Base-by-base conservation (phyloP, 139 green algal genomes). In the Gonium pectorale region DNA sequence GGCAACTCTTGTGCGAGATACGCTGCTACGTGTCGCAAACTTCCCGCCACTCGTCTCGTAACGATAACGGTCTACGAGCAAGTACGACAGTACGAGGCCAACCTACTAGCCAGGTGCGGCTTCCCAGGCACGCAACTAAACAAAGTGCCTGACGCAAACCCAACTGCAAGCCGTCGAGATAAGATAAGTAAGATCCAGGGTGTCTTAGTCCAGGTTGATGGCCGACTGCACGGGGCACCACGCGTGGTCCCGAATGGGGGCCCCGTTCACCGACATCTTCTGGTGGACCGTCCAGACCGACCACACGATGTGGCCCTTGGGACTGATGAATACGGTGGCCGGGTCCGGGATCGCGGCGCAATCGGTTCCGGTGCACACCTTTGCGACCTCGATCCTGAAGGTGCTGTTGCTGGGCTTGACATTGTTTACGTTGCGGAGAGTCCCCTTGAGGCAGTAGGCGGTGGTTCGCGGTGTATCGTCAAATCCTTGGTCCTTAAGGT, bases 161-260 rank as follows among this genome's bases (percentile, higher is more conserved):
- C n/a, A n/a, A n/a, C n/a, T n/a, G n/a, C n/a, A n/a, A n/a, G n/a
- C n/a, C n/a, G n/a, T n/a, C n/a, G n/a, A n/a, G n/a, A n/a, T n/a
- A n/a, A n/a, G n/a, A n/a, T n/a, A n/a, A n/a, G n/a, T n/a, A n/a
- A n/a, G n/a, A n/a, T n/a, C n/a, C n/a, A n/a, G n/a, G n/a, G n/a
- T n/a, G n/a, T n/a, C n/a, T n/a, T n/a, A n/a, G n/a, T n/a, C n/a
- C 8, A 79, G 31, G 37, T 52, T 79, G 19, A 79, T 15, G 9
- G 35, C 70, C 2, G 46, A 66, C n/a, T 79, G 70, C 21, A 79
- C 70, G 15, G 70, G 70, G 33, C 70, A 79, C 70, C 70, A 79
- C 2, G 70, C 70, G 46, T 79, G 70, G 43, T 79, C 46, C 9
- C 33, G 46, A 9, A 63, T 46, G 46, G 49, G 56, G n/a, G 49